Conservation (phyloP, 129 eudicot species). For the Scalesia atractyloides region DNA sequence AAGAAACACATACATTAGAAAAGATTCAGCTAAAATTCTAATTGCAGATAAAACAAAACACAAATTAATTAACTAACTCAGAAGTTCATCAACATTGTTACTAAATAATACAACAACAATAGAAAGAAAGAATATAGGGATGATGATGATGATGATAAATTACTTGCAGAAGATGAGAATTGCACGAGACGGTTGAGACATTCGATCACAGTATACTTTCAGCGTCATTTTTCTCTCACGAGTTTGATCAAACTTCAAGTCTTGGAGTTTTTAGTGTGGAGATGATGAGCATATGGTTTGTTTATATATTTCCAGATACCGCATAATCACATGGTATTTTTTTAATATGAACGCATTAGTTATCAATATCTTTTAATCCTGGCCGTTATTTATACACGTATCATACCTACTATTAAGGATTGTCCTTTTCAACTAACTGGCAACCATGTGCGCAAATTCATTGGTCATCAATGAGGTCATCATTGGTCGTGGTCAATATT, state of each 20-base stretch:
- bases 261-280: not conserved
- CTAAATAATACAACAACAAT: not conserved
- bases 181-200: constrained; percentile 82
- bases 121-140: not conserved
- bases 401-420: not conserved
- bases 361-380: not conserved
- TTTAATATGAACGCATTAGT: not conserved
- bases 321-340: not conserved
- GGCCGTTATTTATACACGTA: not conserved
- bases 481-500: too few relatives aligned
- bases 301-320: not conserved
- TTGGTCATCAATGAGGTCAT: too few relatives aligned
- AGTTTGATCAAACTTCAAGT: not conserved
- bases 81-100: not conserved
- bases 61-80: too few relatives aligned
- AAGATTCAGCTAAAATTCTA: not conserved
- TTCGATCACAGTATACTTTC: constrained; percentile 64
- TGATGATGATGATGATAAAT: not conserved
- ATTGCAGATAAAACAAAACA: not conserved
- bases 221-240: constrained; percentile 35
- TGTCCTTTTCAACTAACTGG: not conserved
- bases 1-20: not conserved
- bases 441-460: not conserved
- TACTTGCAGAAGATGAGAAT: constrained; percentile 77
- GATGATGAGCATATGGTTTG: not conserved